Evolutionary conservation across 331 rosid genomes (phyloP).

Genomic region (Telfairia occidentalis): DNA sequence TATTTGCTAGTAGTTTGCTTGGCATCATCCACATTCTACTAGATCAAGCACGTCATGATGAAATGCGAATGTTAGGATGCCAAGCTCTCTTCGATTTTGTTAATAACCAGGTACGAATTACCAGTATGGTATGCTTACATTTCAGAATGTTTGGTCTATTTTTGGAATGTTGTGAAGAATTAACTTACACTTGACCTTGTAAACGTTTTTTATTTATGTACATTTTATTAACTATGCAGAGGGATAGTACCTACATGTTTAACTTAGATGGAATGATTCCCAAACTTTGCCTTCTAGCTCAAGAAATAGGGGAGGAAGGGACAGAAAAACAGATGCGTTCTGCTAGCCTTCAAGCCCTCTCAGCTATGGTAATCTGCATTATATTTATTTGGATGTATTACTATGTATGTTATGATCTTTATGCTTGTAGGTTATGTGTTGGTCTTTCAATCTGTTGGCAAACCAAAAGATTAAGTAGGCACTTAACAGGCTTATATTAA

Average conservation of each 20-base stretch:
- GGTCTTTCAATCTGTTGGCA: neutral
- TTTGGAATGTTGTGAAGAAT: neutral
- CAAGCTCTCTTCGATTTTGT: constrained; percentile 26
- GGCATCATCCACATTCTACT: constrained; percentile 27
- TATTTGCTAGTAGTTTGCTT: constrained; percentile 30
- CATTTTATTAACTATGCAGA: constrained; percentile 18
- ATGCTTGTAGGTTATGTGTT: constrained; percentile 3
- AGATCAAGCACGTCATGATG: constrained; percentile 31
- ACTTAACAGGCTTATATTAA: neutral
- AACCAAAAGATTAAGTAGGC: neutral
- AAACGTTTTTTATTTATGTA: neutral
- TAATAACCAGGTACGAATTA: constrained; percentile 24
- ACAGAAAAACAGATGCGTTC: constrained; percentile 37
- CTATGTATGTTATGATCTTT: neutral
- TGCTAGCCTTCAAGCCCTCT: constrained; percentile 70
- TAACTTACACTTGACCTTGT: neutral
- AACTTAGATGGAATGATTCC: constrained; percentile 33
- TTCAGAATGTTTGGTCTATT: neutral
- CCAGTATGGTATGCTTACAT: neutral
- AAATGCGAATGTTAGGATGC: constrained; percentile 29
- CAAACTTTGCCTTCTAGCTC: constrained; percentile 32
- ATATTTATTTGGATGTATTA: constrained; percentile 1
- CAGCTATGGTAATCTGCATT: constrained; percentile 61
- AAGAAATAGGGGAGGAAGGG: constrained; percentile 24
- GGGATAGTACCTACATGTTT: constrained; percentile 34